phyloP scores from a whole-genome alignment of 2,329 filamentous ascomycete species.

The Biscogniauxia mediterranea region DNA sequence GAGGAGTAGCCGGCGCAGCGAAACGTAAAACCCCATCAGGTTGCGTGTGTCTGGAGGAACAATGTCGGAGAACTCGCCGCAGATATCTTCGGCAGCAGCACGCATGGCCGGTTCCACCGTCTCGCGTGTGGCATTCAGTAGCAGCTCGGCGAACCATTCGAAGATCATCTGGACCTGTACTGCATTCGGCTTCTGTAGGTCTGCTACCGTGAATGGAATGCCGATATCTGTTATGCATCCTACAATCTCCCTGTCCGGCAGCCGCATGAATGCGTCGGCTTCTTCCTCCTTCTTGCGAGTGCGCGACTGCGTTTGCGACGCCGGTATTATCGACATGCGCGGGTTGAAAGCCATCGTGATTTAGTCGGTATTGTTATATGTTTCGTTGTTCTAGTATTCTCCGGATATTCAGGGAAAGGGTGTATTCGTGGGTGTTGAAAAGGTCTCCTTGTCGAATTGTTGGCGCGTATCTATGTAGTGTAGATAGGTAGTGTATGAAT shows the following conservation, averaged over 20 bases:
- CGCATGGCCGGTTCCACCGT: conserved; percentile 94
- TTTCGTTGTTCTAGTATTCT: neutral
- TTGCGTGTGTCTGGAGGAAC: conserved; percentile 86
- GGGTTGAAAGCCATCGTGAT: conserved; percentile 56
- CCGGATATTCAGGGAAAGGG: no score
- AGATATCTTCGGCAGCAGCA: conserved; percentile 84
- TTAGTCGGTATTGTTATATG: neutral
- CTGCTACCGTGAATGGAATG: conserved; percentile 79
- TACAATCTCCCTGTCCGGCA: conserved; percentile 77
- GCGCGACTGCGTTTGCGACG: conserved; percentile 50
- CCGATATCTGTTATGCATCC: conserved; percentile 97
- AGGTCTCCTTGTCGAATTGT: neutral
- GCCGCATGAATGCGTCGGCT: conserved; percentile 58
- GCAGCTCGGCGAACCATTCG: conserved; percentile 92
- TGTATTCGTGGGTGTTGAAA: no score
- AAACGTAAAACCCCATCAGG: conserved; percentile 92
- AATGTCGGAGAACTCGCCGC: conserved; percentile 80
- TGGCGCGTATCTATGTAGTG: neutral
- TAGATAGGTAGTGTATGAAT: neutral
- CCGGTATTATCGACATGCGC: conserved; percentile 60
- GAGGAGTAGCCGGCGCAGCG: conserved; percentile 72
- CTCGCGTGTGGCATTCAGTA: conserved; percentile 91
- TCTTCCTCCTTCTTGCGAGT: conserved; percentile 58
- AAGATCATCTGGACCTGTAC: conserved; percentile 96
- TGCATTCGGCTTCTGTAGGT: conserved; percentile 91